Conservation (phyloP, 73 alveolate genomes). For the Paramecium octaurelia region DNA sequence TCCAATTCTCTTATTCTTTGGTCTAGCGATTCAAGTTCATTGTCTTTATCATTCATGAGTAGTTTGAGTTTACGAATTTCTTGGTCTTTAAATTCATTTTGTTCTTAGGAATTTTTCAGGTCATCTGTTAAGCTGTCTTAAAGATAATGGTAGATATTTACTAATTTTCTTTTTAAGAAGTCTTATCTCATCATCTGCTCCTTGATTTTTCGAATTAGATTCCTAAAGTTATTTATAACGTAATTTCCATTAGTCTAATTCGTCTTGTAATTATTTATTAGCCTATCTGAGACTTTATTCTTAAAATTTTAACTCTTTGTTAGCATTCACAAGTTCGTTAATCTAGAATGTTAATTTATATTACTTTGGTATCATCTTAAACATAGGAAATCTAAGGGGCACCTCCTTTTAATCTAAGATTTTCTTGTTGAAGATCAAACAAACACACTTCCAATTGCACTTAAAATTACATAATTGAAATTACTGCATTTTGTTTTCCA, state of each 20-base stretch:
- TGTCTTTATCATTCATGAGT: neutral
- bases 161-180: neutral
- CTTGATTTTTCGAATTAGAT: neutral
- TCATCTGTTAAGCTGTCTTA: neutral
- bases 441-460: neutral
- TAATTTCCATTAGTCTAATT: neutral
- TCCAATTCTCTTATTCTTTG: neutral
- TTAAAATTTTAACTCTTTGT: neutral
- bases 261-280: neutral
- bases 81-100: neutral
- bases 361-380: neutral
- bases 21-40: neutral
- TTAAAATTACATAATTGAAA: neutral
- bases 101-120: neutral
- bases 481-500: constrained; percentile 23
- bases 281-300: neutral
- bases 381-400: neutral
- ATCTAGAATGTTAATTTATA: neutral
- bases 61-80: neutral
- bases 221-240: neutral
- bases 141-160: neutral
- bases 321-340: neutral
- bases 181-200: constrained; percentile 2
- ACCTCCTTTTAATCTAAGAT: neutral
- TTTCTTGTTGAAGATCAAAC: neutral